Conservation (phyloP, 2,329 filamentous ascomycete species). For the Aspergillus sp. region DNA sequence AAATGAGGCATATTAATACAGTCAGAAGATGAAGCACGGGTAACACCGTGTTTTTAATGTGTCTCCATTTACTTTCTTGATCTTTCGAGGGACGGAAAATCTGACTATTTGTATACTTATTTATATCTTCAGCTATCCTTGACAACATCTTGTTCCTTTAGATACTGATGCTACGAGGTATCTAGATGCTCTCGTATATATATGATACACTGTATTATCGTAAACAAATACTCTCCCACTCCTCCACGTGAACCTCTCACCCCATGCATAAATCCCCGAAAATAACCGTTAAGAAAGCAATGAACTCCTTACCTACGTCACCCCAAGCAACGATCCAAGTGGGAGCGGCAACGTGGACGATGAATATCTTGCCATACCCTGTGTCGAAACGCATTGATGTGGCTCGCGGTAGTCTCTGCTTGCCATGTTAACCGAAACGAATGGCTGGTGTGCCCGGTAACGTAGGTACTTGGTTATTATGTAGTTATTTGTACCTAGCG, state of each 20-base stretch:
- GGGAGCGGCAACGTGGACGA: neutral
- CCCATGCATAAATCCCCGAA: slow-evolving; percentile 1
- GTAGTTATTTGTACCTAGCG: neutral
- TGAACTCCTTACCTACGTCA: neutral
- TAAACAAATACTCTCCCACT: neutral
- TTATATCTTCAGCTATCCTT: too few species aligned
- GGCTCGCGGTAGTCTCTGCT: neutral
- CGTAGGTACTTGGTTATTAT: neutral
- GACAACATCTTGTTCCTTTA: too few species aligned
- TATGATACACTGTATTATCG: too few species aligned
- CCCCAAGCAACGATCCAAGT: neutral
- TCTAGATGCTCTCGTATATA: too few species aligned
- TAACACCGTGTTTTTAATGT: too few species aligned
- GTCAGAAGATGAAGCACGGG: too few species aligned
- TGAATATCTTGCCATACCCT: neutral
- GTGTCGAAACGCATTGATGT: neutral
- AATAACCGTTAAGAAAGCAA: neutral
- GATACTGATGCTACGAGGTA: too few species aligned
- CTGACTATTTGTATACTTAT: too few species aligned
- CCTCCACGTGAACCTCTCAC: neutral
- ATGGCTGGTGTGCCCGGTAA: neutral
- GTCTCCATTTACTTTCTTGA: too few species aligned
- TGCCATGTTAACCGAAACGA: too few species aligned
- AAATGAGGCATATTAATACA: neutral
- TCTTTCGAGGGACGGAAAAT: too few species aligned